Evolutionary conservation across 768 basidiomycete genomes (phyloP).

Genomic region (Mycena vitilis): DNA sequence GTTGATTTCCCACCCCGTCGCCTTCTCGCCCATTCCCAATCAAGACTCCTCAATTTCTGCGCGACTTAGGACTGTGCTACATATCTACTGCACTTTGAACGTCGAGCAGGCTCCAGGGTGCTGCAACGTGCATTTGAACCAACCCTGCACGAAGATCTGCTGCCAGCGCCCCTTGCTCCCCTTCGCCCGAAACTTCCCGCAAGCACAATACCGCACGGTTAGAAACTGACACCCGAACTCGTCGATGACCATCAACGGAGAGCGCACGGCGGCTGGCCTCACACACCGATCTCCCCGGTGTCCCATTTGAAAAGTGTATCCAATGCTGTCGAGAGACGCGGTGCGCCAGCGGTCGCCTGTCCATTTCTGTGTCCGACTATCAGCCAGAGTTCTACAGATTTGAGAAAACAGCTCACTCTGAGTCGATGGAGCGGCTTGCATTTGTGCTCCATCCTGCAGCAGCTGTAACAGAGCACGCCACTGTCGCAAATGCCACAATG

Average conservation of each 20-base stretch:
- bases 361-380: too few species aligned
- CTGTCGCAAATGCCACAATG: not conserved
- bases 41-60: too few species aligned
- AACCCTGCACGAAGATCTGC: not conserved
- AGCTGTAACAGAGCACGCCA: not conserved
- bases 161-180: not conserved
- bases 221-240: not conserved
- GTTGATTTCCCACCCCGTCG: too few species aligned
- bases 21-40: too few species aligned
- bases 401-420: not conserved
- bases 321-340: not conserved
- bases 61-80: too few species aligned
- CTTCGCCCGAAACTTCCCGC: not conserved
- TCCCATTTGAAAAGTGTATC: slow-evolving; percentile 3
- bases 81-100: not conserved
- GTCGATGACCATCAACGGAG: not conserved
- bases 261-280: not conserved
- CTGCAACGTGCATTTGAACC: not conserved
- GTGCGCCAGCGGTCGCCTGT: not conserved
- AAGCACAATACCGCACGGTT: not conserved
- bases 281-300: not conserved
- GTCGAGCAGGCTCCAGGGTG: not conserved
- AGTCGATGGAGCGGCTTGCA: not conserved
- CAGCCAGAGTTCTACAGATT: not conserved
- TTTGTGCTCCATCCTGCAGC: not conserved